phyloP scores from a whole-genome alignment of 2,329 filamentous ascomycete species.

The Xylariaceae sp. region DNA sequence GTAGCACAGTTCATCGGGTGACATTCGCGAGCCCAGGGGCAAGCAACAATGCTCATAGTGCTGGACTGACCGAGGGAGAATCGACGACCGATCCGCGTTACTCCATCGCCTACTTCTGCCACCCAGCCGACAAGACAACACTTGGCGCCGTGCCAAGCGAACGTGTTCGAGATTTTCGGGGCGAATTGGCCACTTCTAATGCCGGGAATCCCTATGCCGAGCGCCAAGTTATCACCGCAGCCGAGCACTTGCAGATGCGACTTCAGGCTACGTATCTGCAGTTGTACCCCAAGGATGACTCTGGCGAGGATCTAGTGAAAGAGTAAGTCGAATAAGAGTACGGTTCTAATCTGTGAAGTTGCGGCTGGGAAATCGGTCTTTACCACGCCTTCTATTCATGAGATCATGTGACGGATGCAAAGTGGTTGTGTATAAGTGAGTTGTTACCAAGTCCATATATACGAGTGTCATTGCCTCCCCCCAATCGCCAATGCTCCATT shows the following conservation, averaged over 20 bases:
- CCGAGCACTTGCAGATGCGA: conserved; percentile 58
- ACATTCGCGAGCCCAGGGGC: conserved; percentile 54
- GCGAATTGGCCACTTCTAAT: conserved; percentile 20
- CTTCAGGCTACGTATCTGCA: conserved; percentile 54
- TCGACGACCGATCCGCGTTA: conserved; percentile 50
- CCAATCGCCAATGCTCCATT: not conserved
- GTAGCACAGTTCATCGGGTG: conserved; percentile 84
- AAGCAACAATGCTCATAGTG: conserved; percentile 24
- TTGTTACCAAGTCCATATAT: too few species aligned
- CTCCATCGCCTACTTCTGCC: conserved; percentile 64
- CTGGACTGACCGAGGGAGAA: conserved; percentile 39
- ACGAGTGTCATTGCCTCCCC: not conserved
- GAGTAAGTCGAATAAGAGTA: not conserved
- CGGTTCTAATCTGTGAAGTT: not conserved
- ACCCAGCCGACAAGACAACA: conserved; percentile 50
- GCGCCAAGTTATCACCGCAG: conserved; percentile 55
- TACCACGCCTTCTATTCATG: too few species aligned
- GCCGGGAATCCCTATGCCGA: conserved; percentile 45
- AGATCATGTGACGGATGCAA: too few species aligned
- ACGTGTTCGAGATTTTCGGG: conserved; percentile 41
- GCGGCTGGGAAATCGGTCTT: not conserved
- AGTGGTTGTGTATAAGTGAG: too few species aligned
- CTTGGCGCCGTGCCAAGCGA: conserved; percentile 58
- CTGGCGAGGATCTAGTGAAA: conserved; percentile 7
- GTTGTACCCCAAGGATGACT: conserved; percentile 43